A percentile compares a stretch with the other conserved stretches of the same genome.
phyloP scores from a whole-genome alignment of 1,284 basidiomycete genomes.

The Ceratobasidium sp. region DNA sequence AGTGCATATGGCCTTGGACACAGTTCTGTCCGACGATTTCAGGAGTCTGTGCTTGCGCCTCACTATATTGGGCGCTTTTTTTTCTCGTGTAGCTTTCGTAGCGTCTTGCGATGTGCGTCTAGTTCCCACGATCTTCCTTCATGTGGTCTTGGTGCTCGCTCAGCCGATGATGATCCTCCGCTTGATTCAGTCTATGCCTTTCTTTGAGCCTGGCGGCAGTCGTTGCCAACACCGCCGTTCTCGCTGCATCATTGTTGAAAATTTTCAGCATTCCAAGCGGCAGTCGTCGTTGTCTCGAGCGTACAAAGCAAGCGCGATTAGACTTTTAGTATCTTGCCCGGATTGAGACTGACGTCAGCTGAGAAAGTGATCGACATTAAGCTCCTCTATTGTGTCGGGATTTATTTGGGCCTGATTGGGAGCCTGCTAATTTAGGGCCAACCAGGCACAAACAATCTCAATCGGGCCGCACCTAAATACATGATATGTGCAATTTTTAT shows the following conservation, averaged over 20 bases:
- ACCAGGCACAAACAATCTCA: constrained; percentile 16
- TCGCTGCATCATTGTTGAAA: not conserved
- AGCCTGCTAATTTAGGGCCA: not conserved
- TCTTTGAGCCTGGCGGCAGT: not conserved
- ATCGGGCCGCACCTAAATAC: constrained; percentile 8
- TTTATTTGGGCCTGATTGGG: constrained; percentile 13
- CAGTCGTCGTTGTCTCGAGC: not conserved
- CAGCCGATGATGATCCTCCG: not conserved
- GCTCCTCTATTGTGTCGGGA: constrained; percentile 36
- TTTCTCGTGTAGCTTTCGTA: not conserved
- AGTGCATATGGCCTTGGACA: not conserved
- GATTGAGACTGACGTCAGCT: constrained; percentile 15
- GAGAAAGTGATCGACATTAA: not conserved
- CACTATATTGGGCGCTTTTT: constrained; percentile 9
- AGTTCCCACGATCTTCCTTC: not conserved
- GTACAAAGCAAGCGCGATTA: not conserved
- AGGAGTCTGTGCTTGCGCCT: not conserved
- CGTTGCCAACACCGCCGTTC: constrained; percentile 1
- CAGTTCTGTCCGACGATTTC: constrained; percentile 10
- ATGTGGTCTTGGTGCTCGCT: not conserved
- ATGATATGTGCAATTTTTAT: not conserved
- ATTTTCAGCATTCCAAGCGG: not conserved
- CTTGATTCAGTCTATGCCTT: not conserved
- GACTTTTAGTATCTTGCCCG: not conserved
- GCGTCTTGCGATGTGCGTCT: not conserved